Base-by-base conservation (phyloP, 1,284 basidiomycete genomes). In the Phylloboletellus chloephorus region DNA sequence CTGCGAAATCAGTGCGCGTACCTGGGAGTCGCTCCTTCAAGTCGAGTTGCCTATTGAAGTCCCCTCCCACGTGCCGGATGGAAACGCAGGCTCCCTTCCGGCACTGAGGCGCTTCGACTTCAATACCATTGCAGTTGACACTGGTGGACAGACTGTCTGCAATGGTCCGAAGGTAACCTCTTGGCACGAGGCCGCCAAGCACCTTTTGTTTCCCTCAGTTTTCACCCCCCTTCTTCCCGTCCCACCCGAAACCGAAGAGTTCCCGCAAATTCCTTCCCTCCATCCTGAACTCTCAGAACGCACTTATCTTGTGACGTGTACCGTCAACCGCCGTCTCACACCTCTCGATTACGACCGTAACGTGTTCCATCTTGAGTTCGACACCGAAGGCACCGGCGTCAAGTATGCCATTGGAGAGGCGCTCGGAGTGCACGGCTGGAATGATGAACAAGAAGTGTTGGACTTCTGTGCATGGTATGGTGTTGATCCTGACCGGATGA, bases 341-440 rank as follows among this genome's bases (percentile, higher is more conserved):
- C 96, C 96, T 25, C 65, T 78, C 52, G 90, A 95, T 51, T 98
- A 98, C 67, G 90, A 98, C 67, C 88, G 96, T 51, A 98, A 98
- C 66, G 92, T 98, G 44, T 98, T 98, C 77, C 95, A 98, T 68
- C 79, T 98, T 61, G 95, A 98, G 72, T 92, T 98, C 63, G 82
- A 93, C 64, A 93, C 91, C 8, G 69, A 77, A 36, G 89, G 90
- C 31, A 98, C 96, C 12, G 93, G 91, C 7, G 78, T 98, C 52
- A 92, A 87, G 67, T 98, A 98, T 67, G 84, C 80, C 33, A 91
- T 98, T 44, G 95, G 95, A 46, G 95, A 98, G 68, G 96, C 96
- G 13, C 80, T 98, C 30, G 95, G 95, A 41, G 76, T 98, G 34
- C 92, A 98, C 64, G 96, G 96, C 26, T 98, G 93, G 93, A 98